Evolutionary conservation across 192 early-diverging fungal genomes (phyloP).

Genomic region (Spinellus fusiger): DNA sequence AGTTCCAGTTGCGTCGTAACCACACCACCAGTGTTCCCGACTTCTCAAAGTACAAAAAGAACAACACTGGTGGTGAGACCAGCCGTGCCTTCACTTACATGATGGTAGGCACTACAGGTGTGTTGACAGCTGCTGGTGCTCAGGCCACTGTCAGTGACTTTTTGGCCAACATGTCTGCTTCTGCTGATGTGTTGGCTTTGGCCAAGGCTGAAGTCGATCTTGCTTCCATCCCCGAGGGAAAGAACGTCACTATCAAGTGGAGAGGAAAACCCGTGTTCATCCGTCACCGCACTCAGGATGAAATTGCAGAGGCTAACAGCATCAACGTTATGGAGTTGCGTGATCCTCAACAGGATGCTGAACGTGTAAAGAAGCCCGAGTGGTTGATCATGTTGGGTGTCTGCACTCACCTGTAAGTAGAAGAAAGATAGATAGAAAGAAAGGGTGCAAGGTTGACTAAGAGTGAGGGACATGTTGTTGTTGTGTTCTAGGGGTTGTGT

Average conservation of each 20-base stretch:
- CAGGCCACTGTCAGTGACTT: constrained; percentile 86
- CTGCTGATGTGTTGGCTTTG: constrained; percentile 96
- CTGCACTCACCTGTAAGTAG: constrained; percentile 44
- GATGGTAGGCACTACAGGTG: constrained; percentile 87
- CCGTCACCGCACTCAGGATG: constrained; percentile 90
- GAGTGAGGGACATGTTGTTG: no score
- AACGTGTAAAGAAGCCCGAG: constrained; percentile 85
- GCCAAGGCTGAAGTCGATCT: constrained; percentile 97
- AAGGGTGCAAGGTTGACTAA: constrained; percentile 1
- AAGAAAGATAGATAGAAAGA: neutral
- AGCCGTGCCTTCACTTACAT: constrained; percentile 85
- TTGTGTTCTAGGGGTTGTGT: constrained; percentile 88
- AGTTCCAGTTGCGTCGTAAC: constrained; percentile 35
- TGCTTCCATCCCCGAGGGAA: constrained; percentile 88
- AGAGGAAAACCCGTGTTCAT: constrained; percentile 98
- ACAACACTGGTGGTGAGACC: constrained; percentile 50
- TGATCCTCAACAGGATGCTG: constrained; percentile 88
- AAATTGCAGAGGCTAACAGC: constrained; percentile 88
- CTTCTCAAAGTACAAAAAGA: constrained; percentile 72
- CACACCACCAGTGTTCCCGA: constrained; percentile 59
- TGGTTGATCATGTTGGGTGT: constrained; percentile 95
- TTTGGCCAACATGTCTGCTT: constrained; percentile 84
- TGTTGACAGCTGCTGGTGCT: constrained; percentile 73
- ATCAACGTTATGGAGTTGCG: constrained; percentile 77
- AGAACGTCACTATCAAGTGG: constrained; percentile 98